Base-by-base conservation (phyloP, 169 alveolate genomes). In the Fabrea salina region DNA sequence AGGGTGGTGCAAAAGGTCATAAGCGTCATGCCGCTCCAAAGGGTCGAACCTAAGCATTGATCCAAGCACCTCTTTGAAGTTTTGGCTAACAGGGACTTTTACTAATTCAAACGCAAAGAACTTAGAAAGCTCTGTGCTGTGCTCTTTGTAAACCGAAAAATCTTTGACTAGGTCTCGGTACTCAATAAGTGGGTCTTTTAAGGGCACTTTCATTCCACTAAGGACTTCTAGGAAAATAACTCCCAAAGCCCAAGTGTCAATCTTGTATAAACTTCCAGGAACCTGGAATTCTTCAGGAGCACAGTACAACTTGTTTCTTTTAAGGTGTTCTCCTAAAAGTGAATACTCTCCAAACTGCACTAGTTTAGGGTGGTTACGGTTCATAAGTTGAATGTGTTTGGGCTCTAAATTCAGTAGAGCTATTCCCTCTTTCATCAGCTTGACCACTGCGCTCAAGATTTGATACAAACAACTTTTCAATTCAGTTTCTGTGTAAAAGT, bases 401-500 rank as follows among this genome's bases (percentile, higher is more conserved):
- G 56, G 50, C 13, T 33, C 27, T 19, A 64, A 40, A 16, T 32
- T n/a, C 19, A 64, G 30, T 19, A 39, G 41, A 64, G 54, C 54
- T 5, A 40, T 3, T 5, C 35, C 27, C 56, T 19, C 19, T 64
- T 32, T 35, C 33, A 56, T 27, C 5, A 33, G 30, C 7, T 32
- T 35, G 27, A 19, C 19, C 5, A 64, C 30, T 2, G 57, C 75
- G 35, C 6, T 64, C 4, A 64, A 13, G 13, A 64, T 40, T 16
- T 64, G 43, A 32, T 22, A 64, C 22, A 35, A 16, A 40, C 35
- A 39, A 39, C n/a, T 33, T 64, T 30, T 19, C 19, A 64, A 16
- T 64, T 64, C 75, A 19, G 35, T 56, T 41, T 64, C 75, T n/a
- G 27, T 33, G 33, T n/a, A n/a, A n/a, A n/a, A n/a, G n/a, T n/a